These are phyloP conservation scores for Phlyctochytrium planicorne DNA, from an alignment of 192 early-diverging fungal species.

Conservation along the genomic window DNA sequence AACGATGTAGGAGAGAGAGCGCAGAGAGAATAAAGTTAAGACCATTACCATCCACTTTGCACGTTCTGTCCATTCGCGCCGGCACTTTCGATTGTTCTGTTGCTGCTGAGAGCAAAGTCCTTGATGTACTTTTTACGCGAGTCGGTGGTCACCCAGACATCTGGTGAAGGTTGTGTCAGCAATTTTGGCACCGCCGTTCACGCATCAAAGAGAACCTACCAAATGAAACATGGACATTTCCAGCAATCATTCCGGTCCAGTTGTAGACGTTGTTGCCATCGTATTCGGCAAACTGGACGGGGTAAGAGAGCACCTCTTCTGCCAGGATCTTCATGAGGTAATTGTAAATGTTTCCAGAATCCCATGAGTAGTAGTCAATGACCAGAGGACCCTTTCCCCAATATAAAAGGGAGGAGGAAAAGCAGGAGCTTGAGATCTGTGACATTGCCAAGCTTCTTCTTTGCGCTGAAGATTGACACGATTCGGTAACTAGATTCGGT, in stretches of 20 bases:
- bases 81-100: not conserved
- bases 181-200: not conserved
- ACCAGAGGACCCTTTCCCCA: not conserved
- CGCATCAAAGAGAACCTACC: not conserved
- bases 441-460: not conserved
- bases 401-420: not conserved
- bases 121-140: not conserved
- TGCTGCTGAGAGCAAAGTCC: slow-evolving; percentile 1
- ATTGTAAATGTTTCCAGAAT: not conserved
- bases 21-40: not conserved
- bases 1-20: no score
- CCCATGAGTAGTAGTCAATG: not conserved
- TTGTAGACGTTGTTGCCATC: not conserved
- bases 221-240: not conserved
- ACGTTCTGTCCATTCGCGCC: not conserved
- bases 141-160: not conserved
- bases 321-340: not conserved
- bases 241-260: not conserved
- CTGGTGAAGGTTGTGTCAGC: not conserved
- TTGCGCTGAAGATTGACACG: not conserved
- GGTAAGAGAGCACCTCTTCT: slow-evolving; percentile 1
- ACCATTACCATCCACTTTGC: not conserved
- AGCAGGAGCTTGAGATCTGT: not conserved
- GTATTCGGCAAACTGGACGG: not conserved
- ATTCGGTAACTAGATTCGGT: not conserved